Base-by-base conservation (phyloP, 805 yeast species). In the Dipodascopsis tothii region DNA sequence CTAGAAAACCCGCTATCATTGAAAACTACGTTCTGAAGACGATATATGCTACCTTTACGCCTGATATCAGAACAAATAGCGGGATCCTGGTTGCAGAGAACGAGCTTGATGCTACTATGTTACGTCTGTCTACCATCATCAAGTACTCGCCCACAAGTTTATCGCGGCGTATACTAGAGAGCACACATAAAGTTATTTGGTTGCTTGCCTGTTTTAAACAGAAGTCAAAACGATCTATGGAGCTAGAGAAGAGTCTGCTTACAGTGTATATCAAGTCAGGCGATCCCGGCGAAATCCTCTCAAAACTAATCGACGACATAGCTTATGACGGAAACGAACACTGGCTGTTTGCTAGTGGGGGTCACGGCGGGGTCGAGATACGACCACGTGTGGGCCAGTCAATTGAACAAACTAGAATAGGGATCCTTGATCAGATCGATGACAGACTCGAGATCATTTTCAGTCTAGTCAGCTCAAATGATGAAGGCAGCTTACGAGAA, bases 11-110 rank as follows among this genome's bases (percentile, higher is more conserved):
- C 22, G 55, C 63, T 14, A 76, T 84, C 7, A 71, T 77, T 0
- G 61, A 59, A 11, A 88, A 84, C 59, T 83, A 83, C 54, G 57
- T 84, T 2, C 71, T 81, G 45, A 18, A 23, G 16, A 63, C 54
- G 16, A n/a, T 51, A 4, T 17, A 36, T 4, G 20, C n/a, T 3
- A 21, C 22, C 6, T 14, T 50, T 11, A n/a, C 18, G n/a, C n/a
- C n/a, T n/a, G n/a, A n/a, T n/a, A n/a, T n/a, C n/a, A n/a, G n/a
- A n/a, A n/a, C n/a, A n/a, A n/a, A n/a, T n/a, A n/a, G n/a, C n/a
- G n/a, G n/a, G n/a, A n/a, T n/a, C n/a, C n/a, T n/a, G n/a, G n/a
- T n/a, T n/a, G n/a, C n/a, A n/a, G n/a, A n/a, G n/a, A n/a, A n/a
- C n/a, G n/a, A n/a, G n/a, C n/a, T n/a, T n/a, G n/a, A n/a, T n/a